Evolutionary conservation across 441 rosid genomes (phyloP).

Genomic region (Capsella rubella): DNA sequence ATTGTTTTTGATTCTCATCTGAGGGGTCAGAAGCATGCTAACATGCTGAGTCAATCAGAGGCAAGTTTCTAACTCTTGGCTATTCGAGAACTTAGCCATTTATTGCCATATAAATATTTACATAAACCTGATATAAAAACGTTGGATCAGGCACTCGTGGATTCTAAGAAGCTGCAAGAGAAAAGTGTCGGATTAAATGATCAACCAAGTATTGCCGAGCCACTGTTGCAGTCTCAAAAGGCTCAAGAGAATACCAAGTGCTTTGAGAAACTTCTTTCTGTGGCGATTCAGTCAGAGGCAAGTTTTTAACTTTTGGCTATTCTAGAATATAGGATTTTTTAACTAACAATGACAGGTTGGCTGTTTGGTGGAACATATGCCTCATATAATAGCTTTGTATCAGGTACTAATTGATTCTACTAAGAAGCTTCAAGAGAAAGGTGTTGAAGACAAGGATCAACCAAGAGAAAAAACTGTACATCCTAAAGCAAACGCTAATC

Average conservation of each 20-base stretch:
- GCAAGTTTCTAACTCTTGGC: constrained; percentile 22
- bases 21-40: constrained; percentile 33
- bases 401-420: constrained; percentile 55
- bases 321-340: neutral
- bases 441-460: constrained; percentile 50
- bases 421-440: constrained; percentile 55
- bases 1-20: constrained; percentile 47
- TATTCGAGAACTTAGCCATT: constrained; percentile 1
- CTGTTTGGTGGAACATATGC: constrained; percentile 12
- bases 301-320: neutral
- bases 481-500: constrained; percentile 25
- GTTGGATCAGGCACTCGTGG: constrained; percentile 57
- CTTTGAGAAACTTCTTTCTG: constrained; percentile 45
- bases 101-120: neutral
- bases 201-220: constrained; percentile 51
- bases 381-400: constrained; percentile 57
- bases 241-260: constrained; percentile 45
- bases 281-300: constrained; percentile 34
- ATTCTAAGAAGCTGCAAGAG: constrained; percentile 55
- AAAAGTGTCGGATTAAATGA: constrained; percentile 54
- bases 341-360: neutral
- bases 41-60: constrained; percentile 34
- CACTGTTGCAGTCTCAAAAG: constrained; percentile 50
- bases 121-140: constrained; percentile 8
- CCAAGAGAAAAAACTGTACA: constrained; percentile 49